Percentiles rank a stretch among this genome's conserved stretches.
These are phyloP conservation scores for Entomortierella parvispora DNA, from an alignment of 192 early-diverging fungal species.

Conservation along the genomic window DNA sequence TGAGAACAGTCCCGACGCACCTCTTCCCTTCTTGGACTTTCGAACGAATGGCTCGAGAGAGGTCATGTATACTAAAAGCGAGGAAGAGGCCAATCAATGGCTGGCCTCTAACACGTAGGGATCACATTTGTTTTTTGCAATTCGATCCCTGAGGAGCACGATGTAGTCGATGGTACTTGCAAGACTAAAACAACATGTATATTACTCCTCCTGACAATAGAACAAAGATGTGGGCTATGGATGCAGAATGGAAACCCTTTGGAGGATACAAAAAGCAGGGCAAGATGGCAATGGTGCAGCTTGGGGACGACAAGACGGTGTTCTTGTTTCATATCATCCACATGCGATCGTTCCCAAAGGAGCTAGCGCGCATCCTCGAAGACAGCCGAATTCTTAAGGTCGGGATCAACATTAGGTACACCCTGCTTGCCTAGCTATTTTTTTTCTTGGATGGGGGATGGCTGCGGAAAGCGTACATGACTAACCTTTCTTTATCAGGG, in stretches of 20 bases:
- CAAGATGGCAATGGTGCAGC: slow-evolving; percentile 32
- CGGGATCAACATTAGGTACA: slow-evolving; percentile 43
- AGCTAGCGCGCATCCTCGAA: slow-evolving; percentile 19
- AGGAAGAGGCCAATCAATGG: slow-evolving; percentile 33
- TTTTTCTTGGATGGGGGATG: not conserved
- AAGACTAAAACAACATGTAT: too few species aligned
- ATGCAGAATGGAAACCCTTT: slow-evolving; percentile 40
- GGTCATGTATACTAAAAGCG: slow-evolving; percentile 35
- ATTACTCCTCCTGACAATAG: too few species aligned
- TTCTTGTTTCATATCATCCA: slow-evolving; percentile 43
- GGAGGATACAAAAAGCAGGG: slow-evolving; percentile 6
- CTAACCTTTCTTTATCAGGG: slow-evolving; percentile 8
- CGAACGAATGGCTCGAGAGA: slow-evolving; percentile 32
- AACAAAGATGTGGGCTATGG: slow-evolving; percentile 37
- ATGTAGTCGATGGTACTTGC: too few species aligned
- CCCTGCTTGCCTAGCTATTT: not conserved
- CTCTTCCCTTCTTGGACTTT: slow-evolving; percentile 29
- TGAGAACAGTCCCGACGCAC: too few species aligned
- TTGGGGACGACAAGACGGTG: slow-evolving; percentile 37
- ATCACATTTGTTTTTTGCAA: not conserved
- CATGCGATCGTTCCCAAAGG: slow-evolving; percentile 35
- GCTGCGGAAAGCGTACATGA: not conserved
- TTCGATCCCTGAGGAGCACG: not conserved
- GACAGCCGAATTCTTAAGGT: slow-evolving; percentile 37
- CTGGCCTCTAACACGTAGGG: slow-evolving; percentile 21